phyloP scores from a whole-genome alignment of 805 yeast species.

The Pichia membranifaciens region DNA sequence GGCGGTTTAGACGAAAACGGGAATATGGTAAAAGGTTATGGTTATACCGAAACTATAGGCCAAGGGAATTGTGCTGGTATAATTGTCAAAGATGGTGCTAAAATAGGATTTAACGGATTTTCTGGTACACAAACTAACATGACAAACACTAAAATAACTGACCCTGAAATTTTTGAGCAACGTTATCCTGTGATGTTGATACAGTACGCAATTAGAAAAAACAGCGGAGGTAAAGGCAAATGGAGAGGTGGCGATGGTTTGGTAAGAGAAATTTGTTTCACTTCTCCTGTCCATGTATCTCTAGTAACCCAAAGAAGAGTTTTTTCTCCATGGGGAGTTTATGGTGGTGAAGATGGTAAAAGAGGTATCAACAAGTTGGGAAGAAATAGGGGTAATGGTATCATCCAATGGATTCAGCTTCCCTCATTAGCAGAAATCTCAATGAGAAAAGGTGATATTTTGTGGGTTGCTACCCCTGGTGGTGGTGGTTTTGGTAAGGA shows the following conservation, averaged over 20 bases:
- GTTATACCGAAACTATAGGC: constrained; percentile 90
- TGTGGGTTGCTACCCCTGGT: constrained; percentile 64
- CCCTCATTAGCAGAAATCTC: constrained; percentile 31
- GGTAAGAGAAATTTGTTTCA: constrained; percentile 76
- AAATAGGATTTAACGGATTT: constrained; percentile 49
- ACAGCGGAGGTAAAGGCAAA: constrained; percentile 80
- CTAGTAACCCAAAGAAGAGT: constrained; percentile 83
- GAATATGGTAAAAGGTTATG: constrained; percentile 60
- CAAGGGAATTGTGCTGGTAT: constrained; percentile 95
- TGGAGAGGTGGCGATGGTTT: constrained; percentile 83
- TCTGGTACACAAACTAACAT: constrained; percentile 88
- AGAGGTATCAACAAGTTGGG: constrained; percentile 54
- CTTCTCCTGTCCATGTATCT: constrained; percentile 65
- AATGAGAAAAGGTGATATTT: constrained; percentile 35
- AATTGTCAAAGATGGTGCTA: constrained; percentile 16
- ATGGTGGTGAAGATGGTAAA: constrained; percentile 73
- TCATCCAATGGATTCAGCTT: constrained; percentile 38
- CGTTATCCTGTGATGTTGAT: constrained; percentile 77
- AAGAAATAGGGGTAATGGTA: constrained; percentile 33
- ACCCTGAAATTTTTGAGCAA: constrained; percentile 81
- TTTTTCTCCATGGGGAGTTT: constrained; percentile 76
- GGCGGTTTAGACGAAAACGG: constrained; percentile 54
- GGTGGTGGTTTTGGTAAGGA: constrained; percentile 72
- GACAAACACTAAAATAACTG: constrained; percentile 91
- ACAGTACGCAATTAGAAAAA: constrained; percentile 61